These are phyloP conservation scores for Silene conica DNA, from an alignment of 148 eudicot species.

Conservation along the genomic window DNA sequence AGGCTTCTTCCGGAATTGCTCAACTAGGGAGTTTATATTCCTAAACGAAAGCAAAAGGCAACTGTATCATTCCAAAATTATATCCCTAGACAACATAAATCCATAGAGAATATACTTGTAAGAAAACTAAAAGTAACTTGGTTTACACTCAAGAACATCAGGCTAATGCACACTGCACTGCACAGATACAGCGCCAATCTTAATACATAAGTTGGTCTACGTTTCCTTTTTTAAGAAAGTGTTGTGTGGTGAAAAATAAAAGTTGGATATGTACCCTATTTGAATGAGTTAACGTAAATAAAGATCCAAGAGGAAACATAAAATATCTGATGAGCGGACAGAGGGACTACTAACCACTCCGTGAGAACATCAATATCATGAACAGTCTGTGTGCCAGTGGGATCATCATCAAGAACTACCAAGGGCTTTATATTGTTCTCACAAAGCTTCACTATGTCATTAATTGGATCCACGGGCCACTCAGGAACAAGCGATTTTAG, in stretches of 20 bases:
- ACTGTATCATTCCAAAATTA: not conserved
- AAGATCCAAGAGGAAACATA: not conserved
- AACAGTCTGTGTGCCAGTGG: constrained; percentile 99
- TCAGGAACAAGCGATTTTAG: constrained; percentile 74
- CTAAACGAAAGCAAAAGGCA: constrained; percentile 36
- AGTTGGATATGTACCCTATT: not conserved
- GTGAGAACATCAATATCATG: constrained; percentile 93
- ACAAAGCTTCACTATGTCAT: constrained; percentile 53
- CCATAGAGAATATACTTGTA: not conserved
- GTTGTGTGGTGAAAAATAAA: not conserved
- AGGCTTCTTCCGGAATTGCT: constrained; percentile 62
- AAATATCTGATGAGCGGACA: not conserved
- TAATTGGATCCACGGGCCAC: constrained; percentile 72
- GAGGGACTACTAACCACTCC: constrained; percentile 59
- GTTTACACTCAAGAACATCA: constrained; percentile 1
- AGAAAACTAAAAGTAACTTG: constrained; percentile 1
- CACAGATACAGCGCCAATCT: not conserved
- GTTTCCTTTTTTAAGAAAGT: too few relatives aligned
- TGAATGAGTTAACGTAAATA: not conserved
- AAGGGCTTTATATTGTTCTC: constrained; percentile 59
- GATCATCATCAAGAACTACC: constrained; percentile 98
- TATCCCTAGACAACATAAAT: not conserved
- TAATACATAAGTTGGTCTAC: not conserved
- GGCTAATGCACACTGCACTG: too few relatives aligned
- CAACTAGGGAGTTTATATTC: constrained; percentile 63